phyloP scores from a whole-genome alignment of 805 yeast species.

The Lipomyces yamanashiensis region DNA sequence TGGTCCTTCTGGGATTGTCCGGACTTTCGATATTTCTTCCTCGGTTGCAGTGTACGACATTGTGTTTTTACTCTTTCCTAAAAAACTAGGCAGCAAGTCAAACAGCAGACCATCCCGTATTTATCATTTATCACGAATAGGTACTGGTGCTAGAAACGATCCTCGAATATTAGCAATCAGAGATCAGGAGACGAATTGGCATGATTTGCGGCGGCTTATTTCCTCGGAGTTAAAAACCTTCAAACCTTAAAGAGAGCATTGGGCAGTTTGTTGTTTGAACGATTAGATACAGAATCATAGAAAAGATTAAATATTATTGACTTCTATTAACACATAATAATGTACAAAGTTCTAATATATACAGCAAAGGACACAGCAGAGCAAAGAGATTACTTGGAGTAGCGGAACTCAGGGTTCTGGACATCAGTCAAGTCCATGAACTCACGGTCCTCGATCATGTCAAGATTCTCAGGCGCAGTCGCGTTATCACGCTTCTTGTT shows the following conservation, averaged over 20 bases:
- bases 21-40: not conserved
- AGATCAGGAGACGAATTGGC: too few relatives aligned
- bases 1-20: not conserved
- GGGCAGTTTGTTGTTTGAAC: not conserved
- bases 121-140: too few relatives aligned
- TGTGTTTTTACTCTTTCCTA: not conserved
- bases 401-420: slow-evolving; percentile 60
- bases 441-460: slow-evolving; percentile 48
- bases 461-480: slow-evolving; percentile 22
- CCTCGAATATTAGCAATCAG: too few relatives aligned
- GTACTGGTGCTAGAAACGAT: too few relatives aligned
- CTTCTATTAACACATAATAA: not conserved
- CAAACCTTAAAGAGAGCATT: not conserved
- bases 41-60: not conserved
- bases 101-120: too few relatives aligned
- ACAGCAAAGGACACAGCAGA: not conserved
- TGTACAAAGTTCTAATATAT: too few relatives aligned
- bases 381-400: slow-evolving; percentile 34
- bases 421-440: slow-evolving; percentile 59
- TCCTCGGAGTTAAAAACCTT: not conserved
- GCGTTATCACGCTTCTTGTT: slow-evolving; percentile 57
- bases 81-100: too few relatives aligned
- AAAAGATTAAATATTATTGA: not conserved
- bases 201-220: not conserved
- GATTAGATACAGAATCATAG: not conserved